Evolutionary conservation across 768 basidiomycete genomes (phyloP), one percentile per base, ranked within the genome.

Genomic region (Naganishia kalamii): DNA sequence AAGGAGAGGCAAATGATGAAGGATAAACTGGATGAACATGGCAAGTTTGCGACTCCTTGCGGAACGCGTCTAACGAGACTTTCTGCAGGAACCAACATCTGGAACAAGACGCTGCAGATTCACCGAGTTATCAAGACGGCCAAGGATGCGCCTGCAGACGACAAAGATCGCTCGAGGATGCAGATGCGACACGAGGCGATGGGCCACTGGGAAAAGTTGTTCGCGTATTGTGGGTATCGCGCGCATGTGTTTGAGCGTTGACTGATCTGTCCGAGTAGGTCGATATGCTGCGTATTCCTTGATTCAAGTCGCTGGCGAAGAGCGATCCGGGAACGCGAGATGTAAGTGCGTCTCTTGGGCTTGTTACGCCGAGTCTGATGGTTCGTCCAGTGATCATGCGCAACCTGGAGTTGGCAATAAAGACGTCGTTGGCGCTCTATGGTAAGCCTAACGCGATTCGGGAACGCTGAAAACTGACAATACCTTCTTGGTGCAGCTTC

Each of bases 1-100:
- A 4, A 21, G 23, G 19, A 57, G 35, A 57, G 54, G 35, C 54
- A 57, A 33, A 40, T 37, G 3, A 57, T 57, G 54, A 57, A 57
- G 54, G 54, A 57, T 35, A 57, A 40, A 35, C n/a, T 57, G 33
- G 54, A 57, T 57, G 54, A 57, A 27, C 29, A 37, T 40, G 54
- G 54, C 40, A 27, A 5, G 35, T 23, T 11, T 57, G 13, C n/a
- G 8, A 10, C 37, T n/a, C 27, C 3, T 21, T 15, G 32, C 2
- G 1, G 6, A 25, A 1, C n/a, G 30, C 54, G 23, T 37, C 33
- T 52, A 3, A 52, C 32, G 19, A 4, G 7, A 19, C 19, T 8
- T 52, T 3, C 8, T 33, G 19, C 35, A 57, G 54, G 54, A 27
- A 57, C 54, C 37, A 40, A 57, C n/a, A 12, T 57, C 13, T 57